Evolutionary conservation across 768 basidiomycete genomes (phyloP), one percentile per base, ranked within the genome.

Genomic region (Suillus bovinus): DNA sequence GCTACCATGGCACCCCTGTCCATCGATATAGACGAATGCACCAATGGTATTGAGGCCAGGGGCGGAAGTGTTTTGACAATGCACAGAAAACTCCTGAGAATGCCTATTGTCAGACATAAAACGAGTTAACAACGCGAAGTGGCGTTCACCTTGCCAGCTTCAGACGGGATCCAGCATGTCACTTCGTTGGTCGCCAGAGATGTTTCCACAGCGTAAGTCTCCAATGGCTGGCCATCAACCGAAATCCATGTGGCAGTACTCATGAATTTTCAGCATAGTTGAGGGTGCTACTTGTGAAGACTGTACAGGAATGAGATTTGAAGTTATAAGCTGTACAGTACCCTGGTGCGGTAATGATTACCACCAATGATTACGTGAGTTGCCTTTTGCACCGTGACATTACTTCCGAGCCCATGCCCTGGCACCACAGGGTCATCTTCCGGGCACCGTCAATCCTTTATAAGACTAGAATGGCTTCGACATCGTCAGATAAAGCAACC

Each of bases 151-250:
- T 76, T 71, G 67, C 50, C 59, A 3, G 50, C 58, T 29, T 76
- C 73, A 39, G 71, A 61, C 2, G 72, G 56, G 22, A 69, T 71
- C 74, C 72, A 74, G 49, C 72, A 76, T 54, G 71, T 66, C 3
- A 74, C 72, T 42, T 22, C 61, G 34, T 61, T 67, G 14, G 52
- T 60, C 11, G 47, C 62, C 3, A 14, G 47, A 58, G 62, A 49
- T 22, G 67, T 64, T 38, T 74, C 67, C 27, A 76, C 54, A 2
- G 66, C 62, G 31, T 74, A 69, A 49, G 69, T 64, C 9, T 74
- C 69, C 57, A 74, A 63, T 64, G 66, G 62, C 34, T 61, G 56
- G 1, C 66, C 71, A 27, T 72, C 74, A 27, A 75, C 72, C 57
- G 70, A 69, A 11, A 74, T 58, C 67, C 72, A 74, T 6, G 72